Evolutionary conservation across 108 stramenopile species (phyloP), one percentile per base, ranked within the genome.

Genomic region (Parmales sp.): DNA sequence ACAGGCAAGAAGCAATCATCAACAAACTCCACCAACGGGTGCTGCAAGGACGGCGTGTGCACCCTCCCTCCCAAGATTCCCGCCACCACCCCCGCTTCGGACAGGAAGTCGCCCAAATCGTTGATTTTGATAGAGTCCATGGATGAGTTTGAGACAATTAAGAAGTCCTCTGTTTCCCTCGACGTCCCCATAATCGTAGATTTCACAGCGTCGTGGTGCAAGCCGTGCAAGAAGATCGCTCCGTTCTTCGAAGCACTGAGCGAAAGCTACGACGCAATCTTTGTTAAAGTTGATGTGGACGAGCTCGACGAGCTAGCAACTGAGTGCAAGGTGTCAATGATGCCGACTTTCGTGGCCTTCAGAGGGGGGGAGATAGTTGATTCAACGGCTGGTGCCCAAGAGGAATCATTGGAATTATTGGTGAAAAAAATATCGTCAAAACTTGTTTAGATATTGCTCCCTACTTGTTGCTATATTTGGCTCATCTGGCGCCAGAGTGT

Each of bases 181-280:
- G n/a, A 22, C 66, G 39, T 49, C 39, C 5, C 63, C 86, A 23
- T 70, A 0, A 69, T 91, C 36, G 73, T 78, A 38, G 89, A 91
- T 72, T 90, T 90, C 63, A 94, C 92, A 4, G 92, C 92, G 19
- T 69, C 70, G 9, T 94, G 92, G 92, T 94, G 92, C 67, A 74
- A 80, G 50, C 92, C 92, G 8, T 94, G 92, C 72, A 75, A 86
- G 60, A 65, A 66, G 28, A 88, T 94, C 66, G 80, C 82, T 28
- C 86, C 89, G 2, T 51, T 80, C 63, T 88, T 79, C 66, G 64
- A 76, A 37, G 45, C 74, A 31, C 45, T 86, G n/a, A 77, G 83
- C 11, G 46, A 74, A 11, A 60, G 73, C 48, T 63, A 82, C 39
- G 37, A 28, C 43, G 67, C 68, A 69, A 60, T 48, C 49, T 76